Conservation (phyloP, 192 early-diverging fungal species). For the Podila clonocystis region DNA sequence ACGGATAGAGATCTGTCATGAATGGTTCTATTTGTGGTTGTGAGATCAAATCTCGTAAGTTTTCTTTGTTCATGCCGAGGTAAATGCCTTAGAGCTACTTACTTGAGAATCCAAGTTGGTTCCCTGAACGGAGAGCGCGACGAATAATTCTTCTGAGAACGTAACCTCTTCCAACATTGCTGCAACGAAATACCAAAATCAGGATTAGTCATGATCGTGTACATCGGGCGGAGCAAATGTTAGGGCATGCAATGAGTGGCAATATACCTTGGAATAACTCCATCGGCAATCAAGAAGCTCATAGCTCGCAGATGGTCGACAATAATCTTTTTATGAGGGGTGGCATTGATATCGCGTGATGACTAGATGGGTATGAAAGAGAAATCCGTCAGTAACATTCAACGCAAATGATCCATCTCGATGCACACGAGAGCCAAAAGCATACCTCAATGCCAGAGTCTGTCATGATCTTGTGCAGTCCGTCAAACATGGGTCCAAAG, state of each 20-base stretch:
- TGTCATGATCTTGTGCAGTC: slow-evolving; percentile 51
- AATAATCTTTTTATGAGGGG: slow-evolving; percentile 64
- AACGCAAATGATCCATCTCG: background rate
- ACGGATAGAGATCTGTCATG: slow-evolving; percentile 58
- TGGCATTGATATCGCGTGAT: slow-evolving; percentile 41
- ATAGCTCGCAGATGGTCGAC: slow-evolving; percentile 66
- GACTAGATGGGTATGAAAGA: slow-evolving; percentile 6
- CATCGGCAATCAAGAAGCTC: slow-evolving; percentile 67
- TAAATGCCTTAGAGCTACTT: background rate
- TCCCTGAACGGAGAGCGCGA: slow-evolving; percentile 63
- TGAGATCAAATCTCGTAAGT: too few relatives aligned
- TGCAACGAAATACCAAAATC: background rate
- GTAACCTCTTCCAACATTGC: slow-evolving; percentile 65
- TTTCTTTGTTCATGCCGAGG: too few relatives aligned
- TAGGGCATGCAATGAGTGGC: background rate
- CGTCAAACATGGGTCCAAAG: slow-evolving; percentile 55
- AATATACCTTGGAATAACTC: slow-evolving; percentile 63
- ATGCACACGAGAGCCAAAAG: background rate
- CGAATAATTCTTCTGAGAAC: slow-evolving; percentile 69
- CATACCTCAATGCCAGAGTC: slow-evolving; percentile 37
- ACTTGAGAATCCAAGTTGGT: slow-evolving; percentile 64
- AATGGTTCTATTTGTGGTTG: slow-evolving; percentile 52
- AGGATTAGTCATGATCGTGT: background rate
- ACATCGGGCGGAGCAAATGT: too few relatives aligned
- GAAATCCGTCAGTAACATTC: background rate